These are phyloP conservation scores for Scheffersomyces spartinae DNA, from an alignment of 805 yeast species.

Conservation along the genomic window DNA sequence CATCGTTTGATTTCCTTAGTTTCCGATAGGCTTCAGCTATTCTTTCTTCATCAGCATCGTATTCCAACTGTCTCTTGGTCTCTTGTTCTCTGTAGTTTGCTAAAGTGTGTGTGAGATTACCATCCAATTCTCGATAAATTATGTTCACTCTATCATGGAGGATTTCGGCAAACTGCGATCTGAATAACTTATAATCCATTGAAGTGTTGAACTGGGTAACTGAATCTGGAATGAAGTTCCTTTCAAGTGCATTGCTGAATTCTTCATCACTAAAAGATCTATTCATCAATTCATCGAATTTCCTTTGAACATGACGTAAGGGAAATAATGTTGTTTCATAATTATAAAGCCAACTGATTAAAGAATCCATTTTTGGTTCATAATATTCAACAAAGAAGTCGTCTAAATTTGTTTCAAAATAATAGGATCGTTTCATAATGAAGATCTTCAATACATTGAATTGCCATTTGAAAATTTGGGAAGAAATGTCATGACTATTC, in stretches of 20 bases:
- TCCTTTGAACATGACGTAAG: slow-evolving; percentile 7
- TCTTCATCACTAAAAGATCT: slow-evolving; percentile 12
- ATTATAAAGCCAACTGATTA: slow-evolving; percentile 15
- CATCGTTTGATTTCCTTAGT: slow-evolving; percentile 23
- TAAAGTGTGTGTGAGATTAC: slow-evolving; percentile 7
- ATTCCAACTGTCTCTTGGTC: slow-evolving; percentile 17
- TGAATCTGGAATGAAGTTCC: slow-evolving; percentile 5
- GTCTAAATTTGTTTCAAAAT: slow-evolving; percentile 7
- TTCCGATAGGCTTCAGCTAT: slow-evolving; percentile 21
- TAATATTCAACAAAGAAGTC: slow-evolving; percentile 14
- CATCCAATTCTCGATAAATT: slow-evolving; percentile 8
- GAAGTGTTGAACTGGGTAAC: slow-evolving; percentile 1
- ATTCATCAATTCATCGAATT: slow-evolving; percentile 10
- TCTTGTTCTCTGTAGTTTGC: slow-evolving; percentile 15
- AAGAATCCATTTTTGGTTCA: slow-evolving; percentile 15
- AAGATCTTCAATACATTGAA: slow-evolving; percentile 16
- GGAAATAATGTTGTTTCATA: slow-evolving; percentile 11
- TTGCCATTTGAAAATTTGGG: slow-evolving; percentile 21
- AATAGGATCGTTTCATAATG: slow-evolving; percentile 16
- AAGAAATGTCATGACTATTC: slow-evolving; percentile 8
- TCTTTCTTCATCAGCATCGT: slow-evolving; percentile 21
- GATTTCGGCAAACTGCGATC: slow-evolving; percentile 16
- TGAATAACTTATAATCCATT: slow-evolving; percentile 16
- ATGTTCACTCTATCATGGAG: slow-evolving; percentile 12
- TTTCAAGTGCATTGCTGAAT: slow-evolving; percentile 11